Evolutionary conservation across 2,329 filamentous ascomycete species (phyloP).

Genomic region (Epicoccum sorghinum): DNA sequence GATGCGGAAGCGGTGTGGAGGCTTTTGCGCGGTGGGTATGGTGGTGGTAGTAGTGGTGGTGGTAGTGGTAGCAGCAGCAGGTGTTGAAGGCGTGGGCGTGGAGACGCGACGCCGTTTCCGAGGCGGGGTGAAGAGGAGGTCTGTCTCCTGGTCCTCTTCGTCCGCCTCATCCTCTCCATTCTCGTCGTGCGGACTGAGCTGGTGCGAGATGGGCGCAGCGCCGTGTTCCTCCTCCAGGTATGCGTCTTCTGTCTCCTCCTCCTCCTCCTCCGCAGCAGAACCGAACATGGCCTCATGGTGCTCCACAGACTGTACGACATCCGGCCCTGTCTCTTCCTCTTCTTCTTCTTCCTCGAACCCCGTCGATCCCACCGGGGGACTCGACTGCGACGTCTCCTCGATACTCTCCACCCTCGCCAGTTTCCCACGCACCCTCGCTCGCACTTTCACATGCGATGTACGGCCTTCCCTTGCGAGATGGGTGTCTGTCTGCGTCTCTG

Average conservation of each 20-base stretch:
- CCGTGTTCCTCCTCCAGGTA: slow-evolving; percentile 25
- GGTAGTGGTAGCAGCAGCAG: not conserved
- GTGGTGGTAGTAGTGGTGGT: slow-evolving; percentile 10
- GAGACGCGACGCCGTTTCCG: slow-evolving; percentile 36
- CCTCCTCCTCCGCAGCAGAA: not conserved
- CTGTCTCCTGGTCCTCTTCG: slow-evolving; percentile 32
- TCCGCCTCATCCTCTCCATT: not conserved
- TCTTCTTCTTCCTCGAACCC: slow-evolving; percentile 10
- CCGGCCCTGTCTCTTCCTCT: slow-evolving; percentile 12
- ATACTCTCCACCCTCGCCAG: slow-evolving; percentile 44
- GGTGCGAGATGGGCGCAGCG: too few relatives aligned
- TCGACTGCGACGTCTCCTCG: slow-evolving; percentile 33
- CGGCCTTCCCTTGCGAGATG: too few relatives aligned
- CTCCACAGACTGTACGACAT: slow-evolving; percentile 18
- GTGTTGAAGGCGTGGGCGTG: not conserved
- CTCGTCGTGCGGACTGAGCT: too few relatives aligned
- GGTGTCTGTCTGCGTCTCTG: not conserved
- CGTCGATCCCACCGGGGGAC: slow-evolving; percentile 9
- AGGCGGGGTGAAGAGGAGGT: slow-evolving; percentile 25
- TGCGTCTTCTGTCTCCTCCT: not conserved
- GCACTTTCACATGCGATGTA: not conserved
- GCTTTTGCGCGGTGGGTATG: not conserved
- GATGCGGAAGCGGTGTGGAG: not conserved
- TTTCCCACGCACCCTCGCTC: not conserved
- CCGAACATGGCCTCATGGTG: slow-evolving; percentile 1